Evolutionary conservation across 441 rosid species (phyloP).

Genomic region (Jatropha podagrica): DNA sequence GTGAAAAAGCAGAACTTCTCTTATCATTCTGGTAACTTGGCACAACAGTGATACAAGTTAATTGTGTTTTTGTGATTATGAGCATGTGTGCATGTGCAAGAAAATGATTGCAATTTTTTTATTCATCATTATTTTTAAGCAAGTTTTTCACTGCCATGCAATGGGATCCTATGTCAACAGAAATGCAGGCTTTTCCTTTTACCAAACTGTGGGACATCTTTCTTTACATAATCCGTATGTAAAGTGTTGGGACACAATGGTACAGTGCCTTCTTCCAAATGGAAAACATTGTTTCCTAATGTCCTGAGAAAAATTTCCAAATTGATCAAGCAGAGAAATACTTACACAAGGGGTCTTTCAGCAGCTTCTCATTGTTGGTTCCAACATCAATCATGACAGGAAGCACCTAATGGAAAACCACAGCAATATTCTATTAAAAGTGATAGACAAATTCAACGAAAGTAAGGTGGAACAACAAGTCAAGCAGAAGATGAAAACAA

Average conservation of each 20-base stretch:
- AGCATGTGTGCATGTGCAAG: no score
- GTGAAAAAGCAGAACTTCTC: no score
- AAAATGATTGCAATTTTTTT: no score
- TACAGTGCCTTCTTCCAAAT: not conserved
- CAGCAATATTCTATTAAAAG: constrained; percentile 8
- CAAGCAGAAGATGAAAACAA: constrained; percentile 3
- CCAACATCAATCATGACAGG: constrained; percentile 99
- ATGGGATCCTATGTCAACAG: not conserved
- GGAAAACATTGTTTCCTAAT: not conserved
- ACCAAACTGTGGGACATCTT: not conserved
- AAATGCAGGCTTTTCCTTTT: not conserved
- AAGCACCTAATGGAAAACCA: constrained; percentile 59
- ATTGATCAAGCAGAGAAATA: constrained; percentile 16
- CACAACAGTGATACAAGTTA: no score
- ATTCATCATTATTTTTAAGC: not conserved
- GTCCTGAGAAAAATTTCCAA: not conserved
- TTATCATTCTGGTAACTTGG: no score
- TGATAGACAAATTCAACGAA: not conserved
- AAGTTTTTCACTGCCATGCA: not conserved
- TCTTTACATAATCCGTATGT: not conserved
- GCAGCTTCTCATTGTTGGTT: constrained; percentile 92
- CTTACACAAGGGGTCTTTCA: constrained; percentile 85
- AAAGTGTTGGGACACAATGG: not conserved
- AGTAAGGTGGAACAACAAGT: not conserved
- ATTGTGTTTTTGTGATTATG: no score